These are phyloP conservation scores for Spirogloea muscicola DNA, from an alignment of 139 green algal species.

Conservation along the genomic window DNA sequence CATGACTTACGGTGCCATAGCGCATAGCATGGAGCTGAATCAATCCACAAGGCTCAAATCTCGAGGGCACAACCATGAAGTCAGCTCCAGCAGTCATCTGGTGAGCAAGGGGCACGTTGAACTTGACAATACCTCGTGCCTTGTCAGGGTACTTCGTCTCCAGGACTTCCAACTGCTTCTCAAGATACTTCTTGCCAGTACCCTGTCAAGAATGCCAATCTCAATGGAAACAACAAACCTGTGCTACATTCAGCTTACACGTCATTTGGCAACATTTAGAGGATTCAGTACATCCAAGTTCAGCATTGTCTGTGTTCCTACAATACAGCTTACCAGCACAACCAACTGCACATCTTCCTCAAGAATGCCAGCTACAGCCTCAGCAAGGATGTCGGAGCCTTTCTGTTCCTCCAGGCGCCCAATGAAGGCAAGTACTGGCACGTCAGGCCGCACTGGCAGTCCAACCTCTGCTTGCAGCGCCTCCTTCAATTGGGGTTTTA, in stretches of 20 bases:
- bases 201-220: conserved; percentile 60
- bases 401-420: conserved; percentile 78
- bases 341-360: conserved; percentile 45
- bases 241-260: background rate
- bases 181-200: conserved; percentile 89
- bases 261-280: background rate
- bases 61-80: conserved; percentile 93
- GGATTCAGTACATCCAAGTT: background rate
- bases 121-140: conserved; percentile 84
- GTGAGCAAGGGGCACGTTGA: conserved; percentile 85
- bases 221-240: background rate
- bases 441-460: conserved; percentile 74
- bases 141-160: conserved; percentile 66
- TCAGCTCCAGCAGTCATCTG: conserved; percentile 92
- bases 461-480: conserved; percentile 73
- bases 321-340: conserved; percentile 27
- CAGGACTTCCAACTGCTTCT: conserved; percentile 72
- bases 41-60: conserved; percentile 97
- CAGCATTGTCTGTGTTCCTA: background rate
- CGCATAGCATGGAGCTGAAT: conserved; percentile 92
- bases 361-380: conserved; percentile 75
- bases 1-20: conserved; percentile 57
- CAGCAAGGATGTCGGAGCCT: conserved; percentile 93
- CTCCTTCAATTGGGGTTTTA: conserved; percentile 41
- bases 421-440: conserved; percentile 61